Evolutionary conservation across 1,284 basidiomycete species (phyloP), one percentile per base, ranked within the genome.

Genomic region (Mixia osmundae): DNA sequence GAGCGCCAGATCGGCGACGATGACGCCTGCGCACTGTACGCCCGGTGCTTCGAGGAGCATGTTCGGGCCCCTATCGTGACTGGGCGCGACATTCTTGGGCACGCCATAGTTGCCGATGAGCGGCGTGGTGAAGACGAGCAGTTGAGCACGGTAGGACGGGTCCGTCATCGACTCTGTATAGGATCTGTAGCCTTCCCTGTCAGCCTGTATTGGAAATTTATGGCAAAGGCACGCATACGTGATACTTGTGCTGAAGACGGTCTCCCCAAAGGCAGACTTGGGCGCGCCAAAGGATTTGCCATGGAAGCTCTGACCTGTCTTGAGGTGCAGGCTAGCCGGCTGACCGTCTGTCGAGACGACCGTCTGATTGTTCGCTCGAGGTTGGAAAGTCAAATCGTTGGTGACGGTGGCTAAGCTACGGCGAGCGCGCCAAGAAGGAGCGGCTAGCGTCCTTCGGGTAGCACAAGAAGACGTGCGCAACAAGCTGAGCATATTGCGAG

Each of bases 131-230:
- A 99, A 99, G 41, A 95, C 85, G 43, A 99, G 69, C 49, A 97
- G 83, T 61, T 99, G 91, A 37, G 83, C 78, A 25, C 82, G 78
- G 61, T 99, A 97, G 7, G 91, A 97, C 5, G 89, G 89, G 56
- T 99, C 89, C 31, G 89, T 99, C 82, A 99, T 91, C 11, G 85
- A 94, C 61, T 99, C 91, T 38, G 87, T 95, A 60, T 99, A 97
- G 37, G 83, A 91, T n/a, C n/a, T n/a, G n/a, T n/a, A n/a, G n/a
- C n/a, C n/a, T n/a, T n/a, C n/a, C n/a, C n/a, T n/a, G n/a, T n/a
- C n/a, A n/a, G n/a, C n/a, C n/a, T n/a, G n/a, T n/a, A n/a, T n/a
- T n/a, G n/a, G n/a, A n/a, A n/a, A n/a, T n/a, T n/a, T n/a, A n/a
- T n/a, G n/a, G n/a, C n/a, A n/a, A n/a, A n/a, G n/a, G n/a, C n/a